Evolutionary conservation across 352 stramenopile genomes (phyloP), one percentile per base, ranked within the genome.

Genomic region (Phytophthora citrophthora): DNA sequence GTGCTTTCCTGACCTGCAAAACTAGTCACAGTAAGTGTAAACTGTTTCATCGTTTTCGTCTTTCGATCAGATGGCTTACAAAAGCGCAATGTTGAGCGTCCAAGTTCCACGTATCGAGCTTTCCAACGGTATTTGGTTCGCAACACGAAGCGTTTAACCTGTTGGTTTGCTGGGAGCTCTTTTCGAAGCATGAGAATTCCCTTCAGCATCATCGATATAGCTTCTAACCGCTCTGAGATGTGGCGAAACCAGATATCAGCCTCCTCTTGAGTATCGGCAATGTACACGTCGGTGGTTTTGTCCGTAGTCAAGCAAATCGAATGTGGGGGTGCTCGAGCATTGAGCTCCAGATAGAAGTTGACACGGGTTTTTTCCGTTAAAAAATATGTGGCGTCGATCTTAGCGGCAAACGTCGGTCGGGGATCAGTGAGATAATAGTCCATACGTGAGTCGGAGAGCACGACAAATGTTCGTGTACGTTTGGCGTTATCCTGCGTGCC

Each of bases 61-160:
- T 71, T 70, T 44, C 68, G 63, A 11, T 81, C 63, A 0, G 71
- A 81, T 4, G 47, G 41, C 38, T 86, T 79, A 61, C 77, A 87
- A 43, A 85, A 90, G 0, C 70, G 81, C 3, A 92, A 26, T 23
- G 81, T 81, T 4, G 79, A 77, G 24, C 77, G 79, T 0, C 80
- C 79, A 4, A 92, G 70, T 52, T 92, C 79, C 7, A 89, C 60
- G 47, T 85, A 76, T 32, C 79, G 69, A 6, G 44, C 34, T 47
- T 85, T 82, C 80, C 81, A 91, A n/a, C 55, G 81, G 61, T 91
- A 91, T 39, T 91, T 91, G 12, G 83, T 86, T 12, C 79, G 62
- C 16, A 90, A 58, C 23, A 86, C 47, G 18, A 76, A 49, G 1
- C 81, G 80, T 40, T 88, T 84, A 23, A 92, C 26, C 50, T 89